These are phyloP conservation scores for Chondrus crispus DNA, from an alignment of 23 red algal genomes.

Conservation along the genomic window DNA sequence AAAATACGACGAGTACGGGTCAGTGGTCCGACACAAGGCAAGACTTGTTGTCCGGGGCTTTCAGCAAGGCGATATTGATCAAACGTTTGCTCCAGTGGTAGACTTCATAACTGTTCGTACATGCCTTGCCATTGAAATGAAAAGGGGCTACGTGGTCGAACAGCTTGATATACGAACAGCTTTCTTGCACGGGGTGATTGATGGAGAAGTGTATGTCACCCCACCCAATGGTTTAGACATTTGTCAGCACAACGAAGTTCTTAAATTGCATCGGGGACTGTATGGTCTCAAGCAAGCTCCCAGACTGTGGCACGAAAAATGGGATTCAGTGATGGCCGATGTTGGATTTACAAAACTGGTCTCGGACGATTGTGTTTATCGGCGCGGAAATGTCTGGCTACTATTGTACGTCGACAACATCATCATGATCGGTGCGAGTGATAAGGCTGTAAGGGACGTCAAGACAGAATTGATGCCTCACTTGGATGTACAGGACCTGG, in stretches of 20 bases:
- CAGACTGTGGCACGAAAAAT: neutral
- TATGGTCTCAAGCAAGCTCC: conserved; percentile 2
- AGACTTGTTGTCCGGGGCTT: neutral
- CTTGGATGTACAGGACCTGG: neutral
- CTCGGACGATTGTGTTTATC: neutral
- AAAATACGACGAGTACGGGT: neutral
- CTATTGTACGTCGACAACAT: neutral
- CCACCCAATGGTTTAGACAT: neutral
- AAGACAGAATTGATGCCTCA: neutral
- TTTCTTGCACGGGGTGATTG: neutral
- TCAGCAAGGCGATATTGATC: neutral
- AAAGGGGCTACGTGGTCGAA: neutral
- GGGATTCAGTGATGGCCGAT: neutral
- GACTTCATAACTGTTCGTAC: neutral
- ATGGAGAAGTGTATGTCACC: neutral
- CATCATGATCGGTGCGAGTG: neutral
- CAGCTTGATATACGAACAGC: neutral
- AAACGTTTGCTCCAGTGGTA: neutral
- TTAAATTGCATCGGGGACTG: neutral
- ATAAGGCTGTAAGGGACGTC: neutral
- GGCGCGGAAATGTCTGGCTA: neutral
- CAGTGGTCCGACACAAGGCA: neutral
- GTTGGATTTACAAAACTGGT: neutral
- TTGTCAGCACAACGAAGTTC: neutral
- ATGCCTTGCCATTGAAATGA: neutral